phyloP scores from a whole-genome alignment of 2,329 filamentous ascomycete species.

The Diaporthe citri region DNA sequence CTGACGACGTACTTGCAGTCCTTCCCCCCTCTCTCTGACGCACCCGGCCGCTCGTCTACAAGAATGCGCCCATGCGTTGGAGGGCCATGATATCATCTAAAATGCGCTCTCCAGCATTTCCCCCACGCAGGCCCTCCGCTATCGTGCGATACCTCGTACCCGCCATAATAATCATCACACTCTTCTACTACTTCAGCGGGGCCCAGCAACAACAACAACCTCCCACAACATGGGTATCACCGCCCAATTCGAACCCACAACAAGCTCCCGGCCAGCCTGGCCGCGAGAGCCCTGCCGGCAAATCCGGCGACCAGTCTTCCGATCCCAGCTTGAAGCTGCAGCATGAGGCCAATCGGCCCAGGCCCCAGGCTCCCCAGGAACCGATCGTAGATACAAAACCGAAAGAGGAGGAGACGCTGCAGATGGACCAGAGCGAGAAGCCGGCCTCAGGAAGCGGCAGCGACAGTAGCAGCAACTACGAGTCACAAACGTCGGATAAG shows the following conservation, averaged over 20 bases:
- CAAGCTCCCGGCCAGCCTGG: conserved; percentile 18
- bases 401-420: conserved; percentile 29
- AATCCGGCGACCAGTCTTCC: conserved; percentile 27
- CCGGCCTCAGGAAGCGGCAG: not conserved
- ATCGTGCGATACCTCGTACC: conserved; percentile 54
- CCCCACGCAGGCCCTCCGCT: conserved; percentile 54
- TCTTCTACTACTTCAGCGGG: conserved; percentile 48
- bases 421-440: conserved; percentile 24
- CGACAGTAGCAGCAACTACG: conserved; percentile 21
- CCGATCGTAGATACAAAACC: conserved; percentile 26
- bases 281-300: conserved; percentile 36
- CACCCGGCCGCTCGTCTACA: conserved; percentile 11
- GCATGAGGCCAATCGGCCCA: conserved; percentile 35
- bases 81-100: conserved; percentile 42
- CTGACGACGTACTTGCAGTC: not conserved
- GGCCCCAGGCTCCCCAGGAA: conserved; percentile 25
- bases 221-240: conserved; percentile 5
- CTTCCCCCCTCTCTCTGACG: conserved; percentile 3
- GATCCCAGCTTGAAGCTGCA: conserved; percentile 34
- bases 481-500: conserved; percentile 14
- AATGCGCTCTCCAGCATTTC: conserved; percentile 55
- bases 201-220: not conserved
- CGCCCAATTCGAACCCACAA: not conserved
- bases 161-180: conserved; percentile 48
- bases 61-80: conserved; percentile 40